Base-by-base conservation (phyloP, 2,329 filamentous ascomycete species). In the Neodidymelliopsis sp. region DNA sequence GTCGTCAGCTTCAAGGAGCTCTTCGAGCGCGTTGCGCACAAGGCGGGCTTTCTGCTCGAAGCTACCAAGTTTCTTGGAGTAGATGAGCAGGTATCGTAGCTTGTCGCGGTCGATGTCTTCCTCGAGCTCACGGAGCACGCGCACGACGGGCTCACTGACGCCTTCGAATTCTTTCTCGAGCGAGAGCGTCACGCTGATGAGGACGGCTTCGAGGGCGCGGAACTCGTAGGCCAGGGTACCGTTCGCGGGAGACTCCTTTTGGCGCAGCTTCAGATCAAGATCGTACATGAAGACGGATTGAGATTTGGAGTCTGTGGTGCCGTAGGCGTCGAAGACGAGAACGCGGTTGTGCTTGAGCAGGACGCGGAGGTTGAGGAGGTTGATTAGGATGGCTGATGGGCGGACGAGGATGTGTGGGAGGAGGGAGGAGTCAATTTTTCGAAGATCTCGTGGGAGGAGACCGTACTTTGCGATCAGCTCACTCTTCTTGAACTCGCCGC, bases 251-350 rank as follows among this genome's bases (percentile, higher is more conserved):
- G 77, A 69, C 50, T 85, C 81, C 71, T 91, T 93, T 67, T 96
- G 91, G 56, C 90, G 87, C 33, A 99, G 79, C 70, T 96, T 96
- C 10, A 90, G 90, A 72, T 97, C 91, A 15, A 99, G 78, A 67
- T 97, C 94, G 74, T 97, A 97, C 85, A 99, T 96, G 76, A 99
- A 99, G 11, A 94, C 85, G 4, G 91, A 96, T 72, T 97, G 94
- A 23, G 93, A 91, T 66, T 97, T 96, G 0, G 91, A 95, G 61
- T 95, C 91, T 51, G 91, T 92, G 29, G 91, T 94, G 22, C 94
- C 94, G 74, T 96, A 97, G 11, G 94, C 90, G 66, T 97, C 94
- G 70, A 99, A 97, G 4, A 99, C 87, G 18, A 99, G 84, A 6
- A 99, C 91, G 18, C 92, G 88, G 67, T 99, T 90, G 56, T 92